Evolutionary conservation across 208 protist genomes (phyloP).

Genomic region (Wallacemonas rigidus): DNA sequence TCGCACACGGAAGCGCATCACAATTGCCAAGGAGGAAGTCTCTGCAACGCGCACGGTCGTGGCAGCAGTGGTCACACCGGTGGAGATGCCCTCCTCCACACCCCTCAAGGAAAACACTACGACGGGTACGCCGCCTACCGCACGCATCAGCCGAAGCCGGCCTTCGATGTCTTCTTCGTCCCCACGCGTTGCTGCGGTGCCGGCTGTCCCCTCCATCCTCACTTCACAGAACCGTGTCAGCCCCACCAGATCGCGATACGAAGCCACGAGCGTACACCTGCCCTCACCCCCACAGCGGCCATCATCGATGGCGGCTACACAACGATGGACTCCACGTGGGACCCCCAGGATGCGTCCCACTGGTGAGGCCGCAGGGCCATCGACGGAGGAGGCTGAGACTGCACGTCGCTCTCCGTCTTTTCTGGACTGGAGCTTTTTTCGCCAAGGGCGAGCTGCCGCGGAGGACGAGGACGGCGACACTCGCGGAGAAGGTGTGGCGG

Average conservation of each 20-base stretch:
- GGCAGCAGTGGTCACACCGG: not conserved
- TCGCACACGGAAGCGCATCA: conserved; percentile 3
- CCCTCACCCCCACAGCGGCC: not conserved
- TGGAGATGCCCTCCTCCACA: not conserved
- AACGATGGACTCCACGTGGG: not conserved
- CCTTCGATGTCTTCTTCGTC: too few relatives aligned
- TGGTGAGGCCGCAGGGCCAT: not conserved
- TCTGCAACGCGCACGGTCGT: not conserved
- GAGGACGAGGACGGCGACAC: too few relatives aligned
- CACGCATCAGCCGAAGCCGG: not conserved
- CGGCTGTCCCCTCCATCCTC: not conserved
- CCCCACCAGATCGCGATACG: too few relatives aligned
- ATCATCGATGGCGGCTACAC: too few relatives aligned
- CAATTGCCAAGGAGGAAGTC: conserved; percentile 2
- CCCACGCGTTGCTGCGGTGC: too few relatives aligned
- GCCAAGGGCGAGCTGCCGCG: not conserved
- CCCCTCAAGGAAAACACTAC: not conserved
- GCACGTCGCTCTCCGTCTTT: not conserved
- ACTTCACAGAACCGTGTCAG: not conserved
- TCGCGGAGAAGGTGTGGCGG: too few relatives aligned
- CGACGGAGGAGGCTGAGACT: not conserved
- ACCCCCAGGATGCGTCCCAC: not conserved
- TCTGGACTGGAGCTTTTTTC: conserved; percentile 5
- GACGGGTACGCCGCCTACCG: not conserved
- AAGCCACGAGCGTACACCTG: not conserved